Evolutionary conservation across 139 green algal genomes (phyloP).

Genomic region (Tetratostichococcus sp.): DNA sequence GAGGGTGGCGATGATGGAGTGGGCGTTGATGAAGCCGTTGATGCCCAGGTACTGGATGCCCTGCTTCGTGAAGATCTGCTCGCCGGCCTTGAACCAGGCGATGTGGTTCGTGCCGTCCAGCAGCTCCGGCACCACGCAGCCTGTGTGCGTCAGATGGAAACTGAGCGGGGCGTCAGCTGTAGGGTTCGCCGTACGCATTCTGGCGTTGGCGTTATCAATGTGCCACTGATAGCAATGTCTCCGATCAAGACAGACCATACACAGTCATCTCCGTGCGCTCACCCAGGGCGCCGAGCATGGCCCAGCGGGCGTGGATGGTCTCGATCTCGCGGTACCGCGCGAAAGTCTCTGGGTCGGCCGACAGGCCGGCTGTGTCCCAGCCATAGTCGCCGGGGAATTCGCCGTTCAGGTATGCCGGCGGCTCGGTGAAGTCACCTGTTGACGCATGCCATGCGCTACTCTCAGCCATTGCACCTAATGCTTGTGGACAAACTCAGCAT

Average conservation of each 20-base stretch:
- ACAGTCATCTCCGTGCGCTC: no score
- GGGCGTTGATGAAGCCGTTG: conserved; percentile 69
- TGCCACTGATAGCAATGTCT: not conserved
- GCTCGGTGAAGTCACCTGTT: conserved; percentile 73
- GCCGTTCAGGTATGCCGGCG: conserved; percentile 57
- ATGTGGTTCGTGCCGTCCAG: conserved; percentile 60
- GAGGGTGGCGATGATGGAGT: conserved; percentile 74
- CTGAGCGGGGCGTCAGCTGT: no score
- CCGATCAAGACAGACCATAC: not conserved
- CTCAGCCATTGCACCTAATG: no score
- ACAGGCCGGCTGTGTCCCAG: conserved; percentile 81
- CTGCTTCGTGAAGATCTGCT: conserved; percentile 36
- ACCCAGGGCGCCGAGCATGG: conserved; percentile 90
- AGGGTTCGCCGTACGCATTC: no score
- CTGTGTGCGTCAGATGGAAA: conserved; percentile 1
- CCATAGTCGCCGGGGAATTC: conserved; percentile 54
- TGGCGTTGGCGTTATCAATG: no score
- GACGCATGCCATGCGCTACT: no score
- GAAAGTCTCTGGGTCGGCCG: conserved; percentile 80
- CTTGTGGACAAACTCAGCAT: no score
- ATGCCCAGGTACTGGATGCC: conserved; percentile 73
- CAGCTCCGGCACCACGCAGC: conserved; percentile 79
- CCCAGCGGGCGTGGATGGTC: conserved; percentile 76
- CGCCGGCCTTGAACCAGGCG: conserved; percentile 70
- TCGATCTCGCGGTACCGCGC: conserved; percentile 74